phyloP scores from a whole-genome alignment of 2,329 filamentous ascomycete species.

The Ascochyta rabiei region DNA sequence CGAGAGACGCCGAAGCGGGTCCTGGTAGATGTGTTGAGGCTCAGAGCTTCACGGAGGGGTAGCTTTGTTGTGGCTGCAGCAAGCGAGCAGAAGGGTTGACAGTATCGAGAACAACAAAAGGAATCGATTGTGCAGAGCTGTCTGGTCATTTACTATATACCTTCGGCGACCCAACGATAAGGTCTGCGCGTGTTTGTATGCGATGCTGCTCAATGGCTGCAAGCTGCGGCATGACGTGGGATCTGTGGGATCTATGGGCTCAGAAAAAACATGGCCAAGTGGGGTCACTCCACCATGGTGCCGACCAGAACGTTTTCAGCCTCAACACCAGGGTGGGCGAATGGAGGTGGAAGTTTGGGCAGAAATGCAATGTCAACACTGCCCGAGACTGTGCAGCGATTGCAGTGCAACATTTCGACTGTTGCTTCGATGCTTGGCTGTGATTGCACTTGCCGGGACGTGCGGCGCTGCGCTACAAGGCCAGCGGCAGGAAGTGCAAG shows the following conservation, averaged over 20 bases:
- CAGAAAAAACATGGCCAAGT: conserved; percentile 8
- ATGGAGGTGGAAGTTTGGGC: conserved; percentile 3
- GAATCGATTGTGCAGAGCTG: background rate
- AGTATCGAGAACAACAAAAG: conserved; percentile 1
- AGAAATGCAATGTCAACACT: background rate
- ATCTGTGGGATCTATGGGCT: background rate
- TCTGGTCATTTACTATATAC: conserved; percentile 14
- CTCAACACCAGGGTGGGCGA: conserved; percentile 11
- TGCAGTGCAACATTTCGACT: background rate
- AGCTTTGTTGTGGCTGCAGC: conserved; percentile 8
- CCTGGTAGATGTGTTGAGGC: conserved; percentile 28
- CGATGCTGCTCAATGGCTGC: conserved; percentile 12
- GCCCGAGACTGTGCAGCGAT: no score
- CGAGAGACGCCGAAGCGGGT: conserved; percentile 27
- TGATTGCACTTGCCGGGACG: background rate
- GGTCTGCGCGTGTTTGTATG: conserved; percentile 5
- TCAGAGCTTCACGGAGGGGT: conserved; percentile 24
- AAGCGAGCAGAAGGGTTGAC: background rate
- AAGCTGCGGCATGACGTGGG: conserved; percentile 18
- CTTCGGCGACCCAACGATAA: conserved; percentile 15
- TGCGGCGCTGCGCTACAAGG: background rate
- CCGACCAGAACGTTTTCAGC: conserved; percentile 13
- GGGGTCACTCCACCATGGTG: conserved; percentile 12
- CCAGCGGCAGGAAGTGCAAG: background rate
- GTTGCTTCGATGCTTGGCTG: background rate